These are phyloP conservation scores for Abrus pulchellus DNA, from an alignment of 306 rosid genomes.

Conservation along the genomic window DNA sequence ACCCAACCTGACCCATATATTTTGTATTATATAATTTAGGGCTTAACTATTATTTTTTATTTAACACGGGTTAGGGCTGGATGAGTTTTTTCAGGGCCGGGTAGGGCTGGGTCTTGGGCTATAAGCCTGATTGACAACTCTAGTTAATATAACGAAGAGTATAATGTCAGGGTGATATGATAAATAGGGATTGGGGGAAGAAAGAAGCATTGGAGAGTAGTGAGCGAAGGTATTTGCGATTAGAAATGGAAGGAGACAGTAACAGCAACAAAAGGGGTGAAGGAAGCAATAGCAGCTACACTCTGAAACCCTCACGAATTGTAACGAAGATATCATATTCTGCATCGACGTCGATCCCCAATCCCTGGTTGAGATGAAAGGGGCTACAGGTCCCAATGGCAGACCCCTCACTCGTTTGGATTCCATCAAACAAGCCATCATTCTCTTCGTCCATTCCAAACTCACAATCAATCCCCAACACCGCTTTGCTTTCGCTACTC, in stretches of 20 bases:
- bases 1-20: too few species aligned
- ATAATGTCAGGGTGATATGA: too few species aligned
- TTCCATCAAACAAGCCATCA: constrained; percentile 82
- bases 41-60: too few species aligned
- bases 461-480: constrained; percentile 92
- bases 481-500: constrained; percentile 77
- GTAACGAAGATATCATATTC: constrained; percentile 80
- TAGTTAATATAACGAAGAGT: too few species aligned
- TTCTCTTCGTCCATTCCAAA: constrained; percentile 81
- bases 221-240: too few species aligned
- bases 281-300: constrained; percentile 49
- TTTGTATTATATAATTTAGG: too few species aligned
- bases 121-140: too few species aligned
- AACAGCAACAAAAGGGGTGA: constrained; percentile 42
- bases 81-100: too few species aligned
- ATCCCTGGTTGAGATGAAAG: constrained; percentile 72
- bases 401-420: constrained; percentile 88
- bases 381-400: constrained; percentile 68
- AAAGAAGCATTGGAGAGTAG: too few species aligned
- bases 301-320: constrained; percentile 63
- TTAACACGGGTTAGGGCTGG: too few species aligned
- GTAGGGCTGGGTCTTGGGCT: too few species aligned
- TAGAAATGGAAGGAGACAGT: constrained; percentile 69
- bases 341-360: constrained; percentile 82
- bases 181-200: too few species aligned